phyloP scores from a whole-genome alignment of 768 basidiomycete species.

The Podaxis sp. region DNA sequence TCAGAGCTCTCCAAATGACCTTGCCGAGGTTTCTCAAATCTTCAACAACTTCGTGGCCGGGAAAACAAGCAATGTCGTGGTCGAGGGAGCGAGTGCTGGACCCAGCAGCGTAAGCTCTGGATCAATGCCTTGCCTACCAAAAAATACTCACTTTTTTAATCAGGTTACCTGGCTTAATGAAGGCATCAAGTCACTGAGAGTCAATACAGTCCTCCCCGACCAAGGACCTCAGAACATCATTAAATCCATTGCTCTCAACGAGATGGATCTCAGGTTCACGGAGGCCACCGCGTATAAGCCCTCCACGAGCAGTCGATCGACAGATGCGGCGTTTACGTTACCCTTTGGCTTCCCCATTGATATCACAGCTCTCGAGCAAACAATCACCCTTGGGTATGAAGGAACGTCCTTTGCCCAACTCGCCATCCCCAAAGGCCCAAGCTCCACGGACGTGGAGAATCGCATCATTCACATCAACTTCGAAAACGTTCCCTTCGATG shows the following conservation, averaged over 20 bases:
- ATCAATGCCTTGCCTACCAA: not conserved
- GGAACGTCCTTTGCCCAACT: conserved; percentile 60
- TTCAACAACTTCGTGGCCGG: conserved; percentile 77
- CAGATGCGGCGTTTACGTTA: conserved; percentile 61
- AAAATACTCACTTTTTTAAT: not conserved
- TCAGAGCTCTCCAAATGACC: conserved; percentile 49
- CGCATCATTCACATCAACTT: conserved; percentile 64
- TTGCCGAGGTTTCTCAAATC: conserved; percentile 56
- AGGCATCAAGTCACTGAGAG: conserved; percentile 60
- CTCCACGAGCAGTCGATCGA: conserved; percentile 53
- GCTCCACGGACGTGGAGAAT: conserved; percentile 57
- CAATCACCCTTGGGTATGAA: conserved; percentile 49
- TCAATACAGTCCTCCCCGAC: conserved; percentile 61
- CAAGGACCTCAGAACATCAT: conserved; percentile 61
- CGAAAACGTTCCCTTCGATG: conserved; percentile 55
- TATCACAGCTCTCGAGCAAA: conserved; percentile 59
- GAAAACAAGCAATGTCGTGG: conserved; percentile 54
- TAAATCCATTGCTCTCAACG: conserved; percentile 57
- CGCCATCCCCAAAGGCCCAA: conserved; percentile 53
- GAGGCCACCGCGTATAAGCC: conserved; percentile 56
- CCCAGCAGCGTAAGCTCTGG: conserved; percentile 45
- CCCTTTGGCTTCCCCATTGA: conserved; percentile 73
- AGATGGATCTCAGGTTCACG: conserved; percentile 60
- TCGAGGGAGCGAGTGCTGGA: conserved; percentile 59
- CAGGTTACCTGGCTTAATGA: conserved; percentile 74